Base-by-base conservation (phyloP, 2,329 filamentous ascomycete species). In the Fusarium nurragi region DNA sequence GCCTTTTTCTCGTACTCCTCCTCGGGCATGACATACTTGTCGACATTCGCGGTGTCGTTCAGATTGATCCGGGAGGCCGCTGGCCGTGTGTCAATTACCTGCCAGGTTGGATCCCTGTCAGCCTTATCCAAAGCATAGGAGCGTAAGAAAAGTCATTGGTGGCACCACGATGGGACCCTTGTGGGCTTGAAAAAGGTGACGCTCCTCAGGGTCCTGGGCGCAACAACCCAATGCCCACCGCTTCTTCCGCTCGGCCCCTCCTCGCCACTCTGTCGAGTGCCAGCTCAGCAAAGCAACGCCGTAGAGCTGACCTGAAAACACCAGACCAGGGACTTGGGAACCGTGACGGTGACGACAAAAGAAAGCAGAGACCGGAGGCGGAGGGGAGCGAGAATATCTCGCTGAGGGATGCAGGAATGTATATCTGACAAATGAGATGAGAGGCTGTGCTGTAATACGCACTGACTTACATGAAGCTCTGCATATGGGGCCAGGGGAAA, bases 1-100 rank as follows among this genome's bases (percentile, higher is more conserved):
- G 88, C 83, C 74, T 94, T 93, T 73, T 88, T 87, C 75, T 93
- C 93, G 79, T 99, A 99, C 74, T 94, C 90, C 46, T 89, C 85
- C 49, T 86, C 83, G n/a, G 93, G 92, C 84, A 99, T 90, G 64
- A 90, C 87, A 77, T 95, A 98, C 80, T 97, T 97, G 54, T 93
- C 88, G 6, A 97, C 93, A 11, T 87, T 84, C 39, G 90, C 90
- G 40, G 91, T 85, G 79, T 97, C 94, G 67, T 86, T 90, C 79
- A 91, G 93, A 78, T 97, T 94, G 63, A 87, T 88, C 64, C 91
- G 89, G 64, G 89, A 87, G 46, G 86, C 86, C 43, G 88, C 84
- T 44, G 94, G 94, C 51, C 94, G 90, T 50, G 87, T 90, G 78
- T 97, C 94, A 69, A 84, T 81, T 67, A 97, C 88, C 93, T 97